Conservation (phyloP, 2,329 filamentous ascomycete genomes). For the Acrocalymma vagum region DNA sequence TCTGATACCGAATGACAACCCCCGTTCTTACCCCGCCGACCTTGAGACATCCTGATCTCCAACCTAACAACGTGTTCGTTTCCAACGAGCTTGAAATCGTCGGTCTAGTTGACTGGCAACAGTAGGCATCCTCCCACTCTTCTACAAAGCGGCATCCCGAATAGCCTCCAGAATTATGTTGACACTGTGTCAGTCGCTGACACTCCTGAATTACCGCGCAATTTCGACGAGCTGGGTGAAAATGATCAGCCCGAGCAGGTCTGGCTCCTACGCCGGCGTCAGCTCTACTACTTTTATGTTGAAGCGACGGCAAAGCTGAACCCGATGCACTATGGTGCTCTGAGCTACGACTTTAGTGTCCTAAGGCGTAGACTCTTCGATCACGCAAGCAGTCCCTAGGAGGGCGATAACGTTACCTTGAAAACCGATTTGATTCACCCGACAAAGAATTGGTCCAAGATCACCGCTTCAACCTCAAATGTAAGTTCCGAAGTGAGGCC, state of each 20-base stretch:
- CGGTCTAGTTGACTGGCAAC: constrained; percentile 52
- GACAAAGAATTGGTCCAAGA: constrained; percentile 21
- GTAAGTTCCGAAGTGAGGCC: constrained; percentile 3
- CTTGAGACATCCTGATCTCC: constrained; percentile 41
- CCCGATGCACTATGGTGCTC: constrained; percentile 25
- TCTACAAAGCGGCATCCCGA: constrained; percentile 44
- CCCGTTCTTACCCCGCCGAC: constrained; percentile 18
- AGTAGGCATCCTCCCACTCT: constrained; percentile 45
- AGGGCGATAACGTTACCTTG: constrained; percentile 31
- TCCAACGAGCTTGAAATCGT: constrained; percentile 40
- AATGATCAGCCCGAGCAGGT: constrained; percentile 22
- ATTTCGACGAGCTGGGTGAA: constrained; percentile 24
- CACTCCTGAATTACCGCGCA: constrained; percentile 20
- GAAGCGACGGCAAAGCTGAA: constrained; percentile 26
- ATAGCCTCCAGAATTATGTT: constrained; percentile 49
- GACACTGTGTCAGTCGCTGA: constrained; percentile 28
- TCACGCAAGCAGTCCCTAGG: constrained; percentile 27
- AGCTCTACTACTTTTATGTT: constrained; percentile 34
- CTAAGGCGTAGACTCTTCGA: constrained; percentile 25
- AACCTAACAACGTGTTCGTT: constrained; percentile 28
- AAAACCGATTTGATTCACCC: constrained; percentile 27
- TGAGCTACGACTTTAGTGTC: constrained; percentile 19
- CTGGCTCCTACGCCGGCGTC: constrained; percentile 25
- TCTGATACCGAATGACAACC: constrained; percentile 20
- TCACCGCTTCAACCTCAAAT: constrained; percentile 5